Evolutionary conservation across 257 asterid genomes (phyloP).

Genomic region (Nicotiana paniculata): DNA sequence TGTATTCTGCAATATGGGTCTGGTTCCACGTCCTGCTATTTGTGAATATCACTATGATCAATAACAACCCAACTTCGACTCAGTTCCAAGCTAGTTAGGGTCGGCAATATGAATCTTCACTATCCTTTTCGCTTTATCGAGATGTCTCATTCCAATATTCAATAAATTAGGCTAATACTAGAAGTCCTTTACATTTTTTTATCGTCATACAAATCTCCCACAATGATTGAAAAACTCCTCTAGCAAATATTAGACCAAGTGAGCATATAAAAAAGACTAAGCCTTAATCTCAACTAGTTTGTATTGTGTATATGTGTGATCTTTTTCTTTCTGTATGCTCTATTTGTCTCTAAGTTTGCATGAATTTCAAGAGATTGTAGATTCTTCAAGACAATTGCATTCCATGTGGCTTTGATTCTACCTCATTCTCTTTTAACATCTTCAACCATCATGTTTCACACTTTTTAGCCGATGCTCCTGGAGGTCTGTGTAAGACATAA

Average conservation of each 20-base stretch:
- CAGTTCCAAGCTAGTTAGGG: background rate
- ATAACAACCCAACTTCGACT: background rate
- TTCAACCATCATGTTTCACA: background rate
- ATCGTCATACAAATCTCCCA: background rate
- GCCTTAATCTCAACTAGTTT: background rate
- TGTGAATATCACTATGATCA: background rate
- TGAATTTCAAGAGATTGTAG: background rate
- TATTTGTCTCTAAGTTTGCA: background rate
- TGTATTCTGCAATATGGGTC: background rate
- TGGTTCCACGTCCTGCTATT: background rate
- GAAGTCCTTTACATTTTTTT: background rate
- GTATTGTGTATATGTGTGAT: background rate
- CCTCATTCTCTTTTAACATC: background rate
- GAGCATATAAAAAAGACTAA: background rate
- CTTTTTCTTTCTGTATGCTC: background rate
- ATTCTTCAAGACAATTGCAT: background rate
- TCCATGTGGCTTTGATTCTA: background rate
- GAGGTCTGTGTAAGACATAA: background rate
- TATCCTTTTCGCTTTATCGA: background rate
- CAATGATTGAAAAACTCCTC: background rate
- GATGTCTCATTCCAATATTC: background rate
- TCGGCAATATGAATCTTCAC: background rate
- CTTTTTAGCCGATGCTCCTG: background rate
- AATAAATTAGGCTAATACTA: background rate
- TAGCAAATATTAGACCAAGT: background rate